Base-by-base conservation (phyloP, 352 stramenopile genomes). In the Phytophthora vignae region DNA sequence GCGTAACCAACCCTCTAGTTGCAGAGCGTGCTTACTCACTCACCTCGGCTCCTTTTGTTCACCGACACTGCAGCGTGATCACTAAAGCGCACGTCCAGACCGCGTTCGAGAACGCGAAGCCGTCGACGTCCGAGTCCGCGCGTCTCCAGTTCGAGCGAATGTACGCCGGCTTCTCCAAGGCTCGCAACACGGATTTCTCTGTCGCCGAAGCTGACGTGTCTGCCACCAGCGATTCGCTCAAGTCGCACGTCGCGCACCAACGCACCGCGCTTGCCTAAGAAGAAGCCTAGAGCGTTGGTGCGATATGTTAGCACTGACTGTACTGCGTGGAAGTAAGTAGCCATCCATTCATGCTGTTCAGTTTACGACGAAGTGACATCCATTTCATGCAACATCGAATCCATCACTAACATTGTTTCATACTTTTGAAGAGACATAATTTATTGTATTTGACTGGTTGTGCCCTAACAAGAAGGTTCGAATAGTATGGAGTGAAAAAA, bases 151-250 rank as follows among this genome's bases (percentile, higher is more conserved):
- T 93, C 46, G 85, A 94, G 55, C 75, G 71, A 52, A 90, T 93
- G 84, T 93, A 90, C 71, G 76, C 74, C 1, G 78, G 64, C 50
- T 94, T 94, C 55, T 90, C 85, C 29, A 87, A 89, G 64, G 80
- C 85, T 3, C 84, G 87, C 31, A 89, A 88, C 44, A 92, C 87
- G 10, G 80, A 90, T 55, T 94, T 94, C 52, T 77, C 82, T 0
- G 76, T 92, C 4, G 87, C 87, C 11, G 74, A 78, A 50, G 76
- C 87, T 5, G 76, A 91, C 44, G 81, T 68, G 2, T 81, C 68
- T 8, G 75, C 82, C 56, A 79, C 63, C 12, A 78, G 65, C 29
- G 78, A 87, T 31, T 84, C 67, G 15, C 77, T 92, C 70, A 82
- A 90, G 73, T 78, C 81, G 5, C 82, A 87, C 49, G 50, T 84